Base-by-base conservation (phyloP, 192 early-diverging fungal species). In the Coemansia sp. region DNA sequence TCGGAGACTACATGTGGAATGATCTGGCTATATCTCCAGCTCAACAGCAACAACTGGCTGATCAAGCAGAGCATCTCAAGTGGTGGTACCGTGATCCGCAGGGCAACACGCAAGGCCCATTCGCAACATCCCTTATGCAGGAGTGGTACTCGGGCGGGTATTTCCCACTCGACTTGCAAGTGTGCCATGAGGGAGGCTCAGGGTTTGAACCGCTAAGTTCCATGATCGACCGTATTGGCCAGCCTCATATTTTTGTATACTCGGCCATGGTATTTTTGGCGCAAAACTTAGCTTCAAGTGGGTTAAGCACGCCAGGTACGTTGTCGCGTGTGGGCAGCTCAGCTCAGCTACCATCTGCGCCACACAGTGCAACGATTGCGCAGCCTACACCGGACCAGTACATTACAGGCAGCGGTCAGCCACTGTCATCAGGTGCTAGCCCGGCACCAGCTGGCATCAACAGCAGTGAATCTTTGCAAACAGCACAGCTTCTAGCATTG, bases 141-240 rank as follows among this genome's bases (percentile, higher is more conserved):
- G 93, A 91, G 37, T 98, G 96, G 96, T 92, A 84, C 73, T 81
- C 81, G 18, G 86, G 81, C 18, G 90, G 89, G 20, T 98, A 92
- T 67, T 96, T 98, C 61, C 78, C 81, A 0, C 73, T 80, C 16
- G 84, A 86, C 39, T 80, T 98, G 30, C 85, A 91, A 20, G 86
- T 98, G 30, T 87, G 88, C 70, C 80, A 86, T 38, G 88, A 89
- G 23, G 89, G 89, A 39, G 88, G 92, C 26, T 26, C 81, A 3
- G 66, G 65, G 3, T 96, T 93, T 70, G 91, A 94, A 59, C 89
- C 90, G 0, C 70, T 98, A 3, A 82, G 85, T 14, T 61, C 68
- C 5, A 79, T 92, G 44, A 70, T 94, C 42, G 64, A 80, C 26
- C 79, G 82, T 28, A 77, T 84, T 18, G 89, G 88, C 14, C 79